These are phyloP conservation scores for Sporisorium iseilematis-ciliati DNA, from an alignment of 1,284 basidiomycete genomes.

Conservation along the genomic window DNA sequence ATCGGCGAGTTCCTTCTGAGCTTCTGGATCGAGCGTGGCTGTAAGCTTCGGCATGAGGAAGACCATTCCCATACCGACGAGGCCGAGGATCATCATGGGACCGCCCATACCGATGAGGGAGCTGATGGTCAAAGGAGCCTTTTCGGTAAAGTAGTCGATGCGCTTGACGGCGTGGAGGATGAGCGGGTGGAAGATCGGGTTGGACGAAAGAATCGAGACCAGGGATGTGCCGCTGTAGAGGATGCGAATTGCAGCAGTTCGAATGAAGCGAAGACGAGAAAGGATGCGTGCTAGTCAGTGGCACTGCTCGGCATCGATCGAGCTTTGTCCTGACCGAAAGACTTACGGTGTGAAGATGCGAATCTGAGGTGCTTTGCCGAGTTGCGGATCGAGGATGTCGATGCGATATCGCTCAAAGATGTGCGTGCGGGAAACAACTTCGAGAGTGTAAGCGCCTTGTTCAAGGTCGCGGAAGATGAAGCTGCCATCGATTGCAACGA, in stretches of 20 bases:
- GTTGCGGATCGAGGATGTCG: constrained; percentile 32
- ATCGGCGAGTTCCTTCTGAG: constrained; percentile 50
- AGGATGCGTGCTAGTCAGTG: neutral
- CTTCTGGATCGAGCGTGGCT: constrained; percentile 47
- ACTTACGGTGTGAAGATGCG: constrained; percentile 50
- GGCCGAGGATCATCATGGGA: constrained; percentile 46
- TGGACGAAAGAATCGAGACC: constrained; percentile 30
- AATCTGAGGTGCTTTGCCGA: constrained; percentile 41
- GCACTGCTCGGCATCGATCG: neutral
- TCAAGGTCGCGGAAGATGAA: constrained; percentile 52
- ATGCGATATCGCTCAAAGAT: constrained; percentile 48
- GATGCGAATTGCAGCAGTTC: neutral
- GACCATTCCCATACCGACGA: constrained; percentile 46
- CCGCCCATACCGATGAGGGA: constrained; percentile 51
- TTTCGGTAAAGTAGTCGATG: constrained; percentile 47
- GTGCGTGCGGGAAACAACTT: constrained; percentile 39
- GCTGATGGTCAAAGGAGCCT: constrained; percentile 37
- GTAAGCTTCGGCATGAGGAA: constrained; percentile 46
- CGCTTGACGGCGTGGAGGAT: constrained; percentile 45
- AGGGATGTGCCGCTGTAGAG: constrained; percentile 40
- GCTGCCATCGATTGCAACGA: constrained; percentile 45
- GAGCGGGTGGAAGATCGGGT: constrained; percentile 41
- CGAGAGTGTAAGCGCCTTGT: constrained; percentile 49
- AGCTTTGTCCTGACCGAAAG: neutral
- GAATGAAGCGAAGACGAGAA: neutral